Percentiles rank a stretch among this genome's conserved stretches.
Conservation (phyloP, 2,329 filamentous ascomycete species). For the Beauveria brongniartii region DNA sequence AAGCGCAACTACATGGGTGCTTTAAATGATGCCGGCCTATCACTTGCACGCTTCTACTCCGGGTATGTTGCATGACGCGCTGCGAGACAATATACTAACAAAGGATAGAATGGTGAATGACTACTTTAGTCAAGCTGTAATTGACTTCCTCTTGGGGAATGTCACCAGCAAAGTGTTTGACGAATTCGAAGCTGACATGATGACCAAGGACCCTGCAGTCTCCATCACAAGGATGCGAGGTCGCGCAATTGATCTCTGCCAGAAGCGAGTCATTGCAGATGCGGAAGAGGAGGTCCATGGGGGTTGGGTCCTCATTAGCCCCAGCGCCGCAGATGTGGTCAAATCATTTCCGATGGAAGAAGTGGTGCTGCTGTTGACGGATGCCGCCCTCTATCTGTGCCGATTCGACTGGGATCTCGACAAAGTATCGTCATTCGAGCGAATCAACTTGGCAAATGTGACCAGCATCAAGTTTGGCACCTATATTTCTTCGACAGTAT, state of each 20-base stretch:
- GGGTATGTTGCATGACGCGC: conserved; percentile 39
- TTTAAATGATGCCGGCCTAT: conserved; percentile 83
- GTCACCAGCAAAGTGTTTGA: conserved; percentile 80
- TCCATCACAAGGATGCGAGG: conserved; percentile 79
- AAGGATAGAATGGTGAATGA: conserved; percentile 83
- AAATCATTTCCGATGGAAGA: conserved; percentile 74
- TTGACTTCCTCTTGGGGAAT: conserved; percentile 89
- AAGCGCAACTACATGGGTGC: conserved; percentile 89
- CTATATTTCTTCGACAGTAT: conserved; percentile 85
- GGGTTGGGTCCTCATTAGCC: conserved; percentile 83
- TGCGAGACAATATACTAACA: conserved; percentile 1
- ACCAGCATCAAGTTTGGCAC: conserved; percentile 68
- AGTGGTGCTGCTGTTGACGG: conserved; percentile 77
- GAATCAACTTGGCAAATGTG: conserved; percentile 69
- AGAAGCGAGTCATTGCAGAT: conserved; percentile 77
- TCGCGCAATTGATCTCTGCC: conserved; percentile 81
- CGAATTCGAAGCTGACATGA: conserved; percentile 91
- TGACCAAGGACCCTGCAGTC: conserved; percentile 83
- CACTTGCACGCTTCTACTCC: conserved; percentile 66
- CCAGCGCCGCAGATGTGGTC: conserved; percentile 61
- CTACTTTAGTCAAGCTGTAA: conserved; percentile 90
- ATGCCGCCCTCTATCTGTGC: conserved; percentile 78
- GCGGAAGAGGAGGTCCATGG: conserved; percentile 77
- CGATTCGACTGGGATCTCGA: conserved; percentile 92
- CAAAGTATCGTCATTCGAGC: conserved; percentile 87